Evolutionary conservation across 2,329 filamentous ascomycete species (phyloP), one percentile per base, ranked within the genome.

Genomic region (Fusarium poae): DNA sequence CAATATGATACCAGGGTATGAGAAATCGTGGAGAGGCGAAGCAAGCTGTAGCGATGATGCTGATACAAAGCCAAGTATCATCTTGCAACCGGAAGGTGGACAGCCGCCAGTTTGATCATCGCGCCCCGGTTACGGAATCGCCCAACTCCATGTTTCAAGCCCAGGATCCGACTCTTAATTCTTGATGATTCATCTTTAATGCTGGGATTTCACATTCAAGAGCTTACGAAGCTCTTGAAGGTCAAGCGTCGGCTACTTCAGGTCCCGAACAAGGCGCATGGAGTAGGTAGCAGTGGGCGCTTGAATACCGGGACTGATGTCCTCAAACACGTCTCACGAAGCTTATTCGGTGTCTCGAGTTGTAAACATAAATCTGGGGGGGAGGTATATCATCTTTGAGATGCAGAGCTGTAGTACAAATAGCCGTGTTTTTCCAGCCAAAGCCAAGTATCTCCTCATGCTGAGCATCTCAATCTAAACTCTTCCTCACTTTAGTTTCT

Each of bases 61-160:
- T 64, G 65, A 64, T 49, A 67, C 65, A 49, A 44, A 45, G 52
- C 58, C 59, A 46, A 67, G 57, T 64, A 40, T 60, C 62, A 61
- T 61, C 40, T 54, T 69, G 67, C 46, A 59, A 69, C 67, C 67
- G 67, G 67, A 69, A 67, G 29, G 50, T 27, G 25, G 39, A 35
- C 42, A 58, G 43, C 67, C 67, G 67, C 48, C 35, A 37, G 66
- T 69, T 68, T 68, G 66, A 68, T 68, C 66, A 51, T n/a, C 66
- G 25, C 61, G 56, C 61, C 59, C 27, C 34, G 59, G 59, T 62
- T 69, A 61, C 62, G 54, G 48, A 45, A 51, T 39, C 9, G 30
- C 48, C 23, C 25, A 49, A 35, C 50, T 29, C 49, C 63, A 43
- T 49, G 67, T 69, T 69, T 69, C 67, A 69, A 39, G 23, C 13